Conservation (phyloP, 805 yeast genomes). For the Lipomyces starkeyi region DNA sequence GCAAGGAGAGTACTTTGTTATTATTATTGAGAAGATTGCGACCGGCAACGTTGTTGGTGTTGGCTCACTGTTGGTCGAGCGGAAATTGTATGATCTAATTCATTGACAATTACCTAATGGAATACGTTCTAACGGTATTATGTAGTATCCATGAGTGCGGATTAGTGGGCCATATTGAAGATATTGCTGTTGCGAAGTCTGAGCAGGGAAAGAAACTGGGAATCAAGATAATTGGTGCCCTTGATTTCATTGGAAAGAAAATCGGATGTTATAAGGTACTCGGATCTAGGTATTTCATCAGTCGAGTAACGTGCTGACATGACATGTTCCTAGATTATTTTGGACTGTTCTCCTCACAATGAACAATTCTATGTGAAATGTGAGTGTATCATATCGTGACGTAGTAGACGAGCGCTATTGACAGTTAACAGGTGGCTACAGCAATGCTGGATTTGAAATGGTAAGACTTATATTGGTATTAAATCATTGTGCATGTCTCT, state of each 20-base stretch:
- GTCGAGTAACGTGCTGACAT: background rate
- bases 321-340: constrained; percentile 49
- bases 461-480: constrained; percentile 11
- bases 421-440: constrained; percentile 29
- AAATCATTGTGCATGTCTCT: background rate
- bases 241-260: constrained; percentile 63
- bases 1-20: constrained; percentile 63
- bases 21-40: constrained; percentile 63
- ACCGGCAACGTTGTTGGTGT: constrained; percentile 71
- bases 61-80: constrained; percentile 81
- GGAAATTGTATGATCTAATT: constrained; percentile 51
- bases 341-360: constrained; percentile 87
- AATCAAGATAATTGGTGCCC: constrained; percentile 61
- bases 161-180: constrained; percentile 91
- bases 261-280: constrained; percentile 81
- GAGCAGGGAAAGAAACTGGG: constrained; percentile 91
- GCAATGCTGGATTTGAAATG: constrained; percentile 36
- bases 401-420: too few relatives aligned
- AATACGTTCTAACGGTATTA: background rate
- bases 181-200: constrained; percentile 74
- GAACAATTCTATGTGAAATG: constrained; percentile 88
- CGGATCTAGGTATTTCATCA: background rate
- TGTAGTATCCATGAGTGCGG: constrained; percentile 78
- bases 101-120: background rate
- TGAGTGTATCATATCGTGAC: background rate